Evolutionary conservation across 306 rosid species (phyloP), one percentile per base, ranked within the genome.

Genomic region (Leucaena leucocephala): DNA sequence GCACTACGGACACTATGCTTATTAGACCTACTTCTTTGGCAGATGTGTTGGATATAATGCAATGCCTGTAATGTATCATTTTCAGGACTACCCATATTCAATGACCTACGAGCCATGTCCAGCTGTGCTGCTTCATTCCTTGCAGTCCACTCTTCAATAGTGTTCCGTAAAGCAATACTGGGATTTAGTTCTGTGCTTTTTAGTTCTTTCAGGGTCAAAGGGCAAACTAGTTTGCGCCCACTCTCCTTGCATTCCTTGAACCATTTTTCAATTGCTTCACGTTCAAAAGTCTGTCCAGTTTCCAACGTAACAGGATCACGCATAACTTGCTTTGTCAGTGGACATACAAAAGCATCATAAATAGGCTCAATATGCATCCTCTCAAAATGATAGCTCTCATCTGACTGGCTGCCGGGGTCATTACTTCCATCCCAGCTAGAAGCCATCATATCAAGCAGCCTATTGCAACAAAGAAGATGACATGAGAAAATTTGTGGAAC

Each of bases 61-160:
- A 96, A 85, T 34, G 97, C 91, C 81, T 84, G 86, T 38, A 96
- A 81, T 59, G 87, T 85, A 57, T 96, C 99, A 79, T 44, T 85
- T 72, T 91, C 99, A 61, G 97, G 84, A 80, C 91, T 83, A 77
- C 82, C 91, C 80, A 81, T 61, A 83, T 89, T 93, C 78, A 96
- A 80, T 3, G 96, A 86, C 49, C 86, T 88, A 54, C 98, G 89
- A 84, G 98, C 96, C 86, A 87, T 84, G 78, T 96, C 99, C 77
- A 96, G 90, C 92, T 96, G 98, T 74, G 89, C 97, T 74, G 97
- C 89, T 85, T 91, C 97, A 78, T 96, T 96, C 88, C 99, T 96
- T 7, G 97, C 86, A 84, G 85, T 96, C 99, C 99, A 96, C 87
- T 96, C 99, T 83, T 96, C 99, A 76, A 96, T 93, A 82, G 99